Evolutionary conservation across 768 basidiomycete species (phyloP).

Genomic region (Suillus spraguei): DNA sequence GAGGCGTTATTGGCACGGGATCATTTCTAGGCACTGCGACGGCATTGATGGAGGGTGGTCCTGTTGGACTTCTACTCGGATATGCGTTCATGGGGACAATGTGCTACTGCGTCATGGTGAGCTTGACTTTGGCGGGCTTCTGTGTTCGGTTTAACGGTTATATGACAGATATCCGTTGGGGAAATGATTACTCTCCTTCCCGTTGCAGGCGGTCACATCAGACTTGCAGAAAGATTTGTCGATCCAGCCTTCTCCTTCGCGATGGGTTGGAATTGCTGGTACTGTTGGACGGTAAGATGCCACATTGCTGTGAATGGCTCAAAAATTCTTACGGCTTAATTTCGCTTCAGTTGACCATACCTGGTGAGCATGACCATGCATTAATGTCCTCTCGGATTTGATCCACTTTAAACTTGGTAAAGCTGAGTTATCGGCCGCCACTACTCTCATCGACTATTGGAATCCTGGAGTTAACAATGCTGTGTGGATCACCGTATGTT

Average conservation of each 20-base stretch:
- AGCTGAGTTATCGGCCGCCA: not conserved
- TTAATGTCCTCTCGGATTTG: not conserved
- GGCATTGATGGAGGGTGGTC: not conserved
- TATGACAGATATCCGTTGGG: not conserved
- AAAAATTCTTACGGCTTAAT: not conserved
- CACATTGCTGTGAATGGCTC: not conserved
- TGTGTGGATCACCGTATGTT: not conserved
- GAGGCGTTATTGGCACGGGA: not conserved
- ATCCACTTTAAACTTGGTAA: not conserved
- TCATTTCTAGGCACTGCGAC: not conserved
- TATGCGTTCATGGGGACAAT: not conserved
- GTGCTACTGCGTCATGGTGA: conserved; percentile 1
- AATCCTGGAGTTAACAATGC: not conserved
- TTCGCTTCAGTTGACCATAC: not conserved
- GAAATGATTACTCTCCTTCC: conserved; percentile 2
- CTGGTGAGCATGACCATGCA: not conserved
- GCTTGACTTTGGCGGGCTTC: not conserved
- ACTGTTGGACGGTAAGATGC: conserved; percentile 2
- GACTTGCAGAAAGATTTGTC: not conserved
- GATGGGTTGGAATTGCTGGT: conserved; percentile 2
- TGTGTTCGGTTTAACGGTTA: not conserved
- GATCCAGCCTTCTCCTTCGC: not conserved
- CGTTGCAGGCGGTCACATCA: not conserved
- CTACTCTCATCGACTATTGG: not conserved
- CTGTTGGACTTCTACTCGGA: not conserved